A percentile compares a stretch with the other conserved stretches of the same genome.
phyloP scores from a whole-genome alignment of 495 filamentous ascomycete genomes.

The Podospora conica region DNA sequence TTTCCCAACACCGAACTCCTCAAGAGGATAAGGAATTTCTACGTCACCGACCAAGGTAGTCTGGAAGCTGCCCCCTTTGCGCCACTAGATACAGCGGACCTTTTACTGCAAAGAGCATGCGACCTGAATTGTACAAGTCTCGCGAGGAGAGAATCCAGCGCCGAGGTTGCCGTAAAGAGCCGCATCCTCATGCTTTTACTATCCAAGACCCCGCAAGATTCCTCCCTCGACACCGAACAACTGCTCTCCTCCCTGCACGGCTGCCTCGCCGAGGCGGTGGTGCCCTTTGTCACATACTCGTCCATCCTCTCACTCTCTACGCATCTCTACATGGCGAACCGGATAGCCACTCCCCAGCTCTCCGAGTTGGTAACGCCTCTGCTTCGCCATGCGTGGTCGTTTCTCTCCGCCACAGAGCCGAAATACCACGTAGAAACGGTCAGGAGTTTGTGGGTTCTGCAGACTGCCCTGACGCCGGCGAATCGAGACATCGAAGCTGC shows the following conservation, averaged over 20 bases:
- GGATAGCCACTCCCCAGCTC: constrained; percentile 51
- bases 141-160: constrained; percentile 27
- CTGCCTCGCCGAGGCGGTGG: constrained; percentile 29
- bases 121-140: constrained; percentile 47
- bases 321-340: constrained; percentile 53
- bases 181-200: constrained; percentile 53
- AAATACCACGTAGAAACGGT: constrained; percentile 93
- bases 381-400: constrained; percentile 67
- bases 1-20: constrained; percentile 48
- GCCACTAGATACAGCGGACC: constrained; percentile 48
- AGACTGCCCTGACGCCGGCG: constrained; percentile 49
- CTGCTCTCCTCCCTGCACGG: constrained; percentile 52
- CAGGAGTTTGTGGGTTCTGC: constrained; percentile 76
- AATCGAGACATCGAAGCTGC: constrained; percentile 68
- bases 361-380: constrained; percentile 61
- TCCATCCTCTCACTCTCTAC: constrained; percentile 58
- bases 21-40: constrained; percentile 58
- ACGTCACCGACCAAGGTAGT: constrained; percentile 52
- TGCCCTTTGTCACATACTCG: constrained; percentile 48
- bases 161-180: constrained; percentile 38
- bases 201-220: constrained; percentile 49
- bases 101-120: constrained; percentile 57
- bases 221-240: constrained; percentile 45
- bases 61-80: constrained; percentile 52
- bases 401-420: constrained; percentile 69